Percentiles rank a stretch among this genome's conserved stretches.
Conservation (phyloP, 176 grass and related monocot species). For the Lolium perenne region DNA sequence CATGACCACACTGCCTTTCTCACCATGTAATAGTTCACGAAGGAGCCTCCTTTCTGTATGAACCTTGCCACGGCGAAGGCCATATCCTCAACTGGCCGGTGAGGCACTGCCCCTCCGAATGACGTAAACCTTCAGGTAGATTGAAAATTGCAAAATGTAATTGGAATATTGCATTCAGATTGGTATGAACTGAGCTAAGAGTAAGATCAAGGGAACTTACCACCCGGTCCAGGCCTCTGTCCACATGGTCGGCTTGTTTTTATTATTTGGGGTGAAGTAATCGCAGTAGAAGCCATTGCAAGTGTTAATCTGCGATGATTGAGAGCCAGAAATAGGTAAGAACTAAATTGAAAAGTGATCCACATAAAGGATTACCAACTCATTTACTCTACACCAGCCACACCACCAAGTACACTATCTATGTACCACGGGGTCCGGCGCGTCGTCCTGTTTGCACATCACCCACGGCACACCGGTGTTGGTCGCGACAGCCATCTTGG, state of each 20-base stretch:
- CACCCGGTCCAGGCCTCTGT: conserved; percentile 96
- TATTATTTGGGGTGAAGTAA: conserved; percentile 78
- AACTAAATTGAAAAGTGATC: not conserved
- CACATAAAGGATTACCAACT: not conserved
- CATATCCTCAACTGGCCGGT: conserved; percentile 85
- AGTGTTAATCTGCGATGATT: conserved; percentile 75
- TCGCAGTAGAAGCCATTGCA: conserved; percentile 98
- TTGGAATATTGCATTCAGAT: not conserved
- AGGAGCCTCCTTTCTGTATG: conserved; percentile 93
- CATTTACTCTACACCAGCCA: conserved; percentile 27
- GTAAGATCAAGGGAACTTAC: conserved; percentile 47
- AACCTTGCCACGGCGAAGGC: conserved; percentile 84
- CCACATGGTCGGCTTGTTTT: conserved; percentile 85
- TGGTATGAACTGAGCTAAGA: not conserved
- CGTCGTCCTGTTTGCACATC: conserved; percentile 98
- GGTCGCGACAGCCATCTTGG: conserved; percentile 85
- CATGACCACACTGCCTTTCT: conserved; percentile 23
- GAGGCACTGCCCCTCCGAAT: conserved; percentile 75
- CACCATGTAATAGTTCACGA: conserved; percentile 98
- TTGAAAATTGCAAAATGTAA: not conserved
- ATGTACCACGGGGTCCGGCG: conserved; percentile 86
- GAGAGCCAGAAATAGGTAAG: not conserved
- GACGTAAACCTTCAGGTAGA: conserved; percentile 69
- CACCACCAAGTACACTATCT: not conserved
- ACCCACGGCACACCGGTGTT: conserved; percentile 94